These are phyloP conservation scores for Dactylellina leptospora DNA, from an alignment of 2,329 filamentous ascomycete genomes.

Conservation along the genomic window DNA sequence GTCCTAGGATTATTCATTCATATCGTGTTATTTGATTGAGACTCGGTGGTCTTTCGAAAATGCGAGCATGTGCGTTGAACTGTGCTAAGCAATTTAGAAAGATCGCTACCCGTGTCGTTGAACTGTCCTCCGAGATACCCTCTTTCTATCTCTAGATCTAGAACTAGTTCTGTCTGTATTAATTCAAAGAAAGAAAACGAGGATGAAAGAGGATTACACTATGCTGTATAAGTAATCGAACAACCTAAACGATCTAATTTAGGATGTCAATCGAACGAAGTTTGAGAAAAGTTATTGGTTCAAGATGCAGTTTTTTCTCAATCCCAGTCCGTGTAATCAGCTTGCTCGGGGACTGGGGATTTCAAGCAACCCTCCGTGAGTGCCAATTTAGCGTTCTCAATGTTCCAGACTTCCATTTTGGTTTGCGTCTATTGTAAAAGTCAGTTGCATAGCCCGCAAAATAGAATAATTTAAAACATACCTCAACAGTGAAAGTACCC, in stretches of 20 bases:
- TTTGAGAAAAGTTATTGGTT: not conserved
- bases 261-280: no score
- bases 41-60: no score
- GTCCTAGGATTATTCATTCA: not conserved
- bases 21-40: no score
- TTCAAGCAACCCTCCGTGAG: constrained; percentile 71
- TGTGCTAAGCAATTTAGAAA: no score
- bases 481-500: constrained; percentile 81
- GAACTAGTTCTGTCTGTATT: constrained; percentile 30
- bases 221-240: no score
- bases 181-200: constrained; percentile 14
- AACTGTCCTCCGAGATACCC: constrained; percentile 3
- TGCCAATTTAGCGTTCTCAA: constrained; percentile 73
- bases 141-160: constrained; percentile 30
- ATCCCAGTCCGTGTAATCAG: constrained; percentile 53
- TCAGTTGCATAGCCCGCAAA: not conserved
- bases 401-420: constrained; percentile 79
- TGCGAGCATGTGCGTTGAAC: no score
- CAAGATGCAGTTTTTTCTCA: constrained; percentile 9
- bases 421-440: constrained; percentile 64
- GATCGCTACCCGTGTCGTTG: no score
- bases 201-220: not conserved
- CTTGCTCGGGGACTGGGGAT: constrained; percentile 78
- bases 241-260: no score
- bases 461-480: constrained; percentile 52